phyloP scores from a whole-genome alignment of 371 early-diverging fungal species.

The Mucor irregularis region DNA sequence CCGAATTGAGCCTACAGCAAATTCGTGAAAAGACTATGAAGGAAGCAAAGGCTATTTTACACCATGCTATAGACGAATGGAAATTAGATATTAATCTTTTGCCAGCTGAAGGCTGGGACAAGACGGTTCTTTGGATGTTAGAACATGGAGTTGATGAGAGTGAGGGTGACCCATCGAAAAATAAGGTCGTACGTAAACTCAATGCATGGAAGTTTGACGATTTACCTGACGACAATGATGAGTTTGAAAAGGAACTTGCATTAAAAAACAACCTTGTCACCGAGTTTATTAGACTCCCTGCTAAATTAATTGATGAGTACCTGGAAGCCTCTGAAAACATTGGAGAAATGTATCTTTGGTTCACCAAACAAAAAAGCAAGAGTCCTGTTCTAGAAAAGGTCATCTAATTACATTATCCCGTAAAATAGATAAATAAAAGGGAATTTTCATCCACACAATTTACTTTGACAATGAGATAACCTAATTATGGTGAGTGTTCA shows the following conservation, averaged over 20 bases:
- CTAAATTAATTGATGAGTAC: slow-evolving; percentile 31
- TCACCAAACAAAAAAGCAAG: slow-evolving; percentile 27
- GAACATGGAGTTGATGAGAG: slow-evolving; percentile 29
- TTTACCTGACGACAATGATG: slow-evolving; percentile 35
- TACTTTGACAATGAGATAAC: background rate
- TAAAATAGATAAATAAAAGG: too few relatives aligned
- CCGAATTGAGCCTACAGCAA: slow-evolving; percentile 8
- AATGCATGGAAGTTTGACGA: slow-evolving; percentile 49
- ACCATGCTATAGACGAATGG: slow-evolving; percentile 33
- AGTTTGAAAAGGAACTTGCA: slow-evolving; percentile 44
- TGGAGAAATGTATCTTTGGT: slow-evolving; percentile 55
- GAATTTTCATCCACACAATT: background rate
- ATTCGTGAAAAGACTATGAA: slow-evolving; percentile 25
- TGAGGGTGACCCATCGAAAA: slow-evolving; percentile 16
- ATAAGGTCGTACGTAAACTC: slow-evolving; percentile 35
- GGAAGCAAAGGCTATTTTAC: slow-evolving; percentile 27
- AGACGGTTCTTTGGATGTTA: slow-evolving; percentile 38
- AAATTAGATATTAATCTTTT: slow-evolving; percentile 42
- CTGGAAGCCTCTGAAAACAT: slow-evolving; percentile 34
- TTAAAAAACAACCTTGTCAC: slow-evolving; percentile 35
- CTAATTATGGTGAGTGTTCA: too few relatives aligned
- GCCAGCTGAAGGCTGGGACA: slow-evolving; percentile 45
- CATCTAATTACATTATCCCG: background rate
- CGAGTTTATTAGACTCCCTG: slow-evolving; percentile 38
- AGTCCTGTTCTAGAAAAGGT: slow-evolving; percentile 9